Conservation (phyloP, 768 basidiomycete genomes). For the Fomitopsis pulvina region DNA sequence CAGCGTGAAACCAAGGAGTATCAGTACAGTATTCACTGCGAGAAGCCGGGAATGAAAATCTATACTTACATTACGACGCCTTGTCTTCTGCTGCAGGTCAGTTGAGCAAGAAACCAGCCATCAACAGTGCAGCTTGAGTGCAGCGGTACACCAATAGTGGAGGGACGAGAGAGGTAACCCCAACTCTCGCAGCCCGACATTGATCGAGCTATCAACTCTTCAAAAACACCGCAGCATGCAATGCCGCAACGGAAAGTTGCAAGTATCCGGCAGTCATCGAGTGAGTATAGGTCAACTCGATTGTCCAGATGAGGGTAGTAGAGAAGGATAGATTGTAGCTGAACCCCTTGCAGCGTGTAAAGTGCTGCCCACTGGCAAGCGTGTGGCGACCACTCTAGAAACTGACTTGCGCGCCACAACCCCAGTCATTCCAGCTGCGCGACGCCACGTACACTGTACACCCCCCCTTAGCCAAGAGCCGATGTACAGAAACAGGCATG, state of each 20-base stretch:
- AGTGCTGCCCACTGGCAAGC: neutral
- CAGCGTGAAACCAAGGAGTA: neutral
- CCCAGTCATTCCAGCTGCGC: too few species aligned
- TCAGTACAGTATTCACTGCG: constrained; percentile 2
- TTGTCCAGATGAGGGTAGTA: neutral
- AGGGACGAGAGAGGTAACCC: neutral
- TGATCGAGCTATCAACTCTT: too few species aligned
- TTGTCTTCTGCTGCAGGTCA: neutral
- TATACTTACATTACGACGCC: neutral
- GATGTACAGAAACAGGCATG: too few species aligned
- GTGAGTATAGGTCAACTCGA: neutral
- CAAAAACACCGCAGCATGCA: too few species aligned
- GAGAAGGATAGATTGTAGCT: neutral
- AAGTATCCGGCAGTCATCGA: neutral
- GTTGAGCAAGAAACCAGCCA: neutral
- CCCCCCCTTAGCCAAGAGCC: too few species aligned
- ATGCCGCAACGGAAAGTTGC: too few species aligned
- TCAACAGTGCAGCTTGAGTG: too few species aligned
- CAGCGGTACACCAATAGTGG: neutral
- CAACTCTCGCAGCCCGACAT: neutral
- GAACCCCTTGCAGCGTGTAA: neutral
- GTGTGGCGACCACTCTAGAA: neutral
- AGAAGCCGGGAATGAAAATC: constrained; percentile 5
- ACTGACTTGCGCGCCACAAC: too few species aligned
- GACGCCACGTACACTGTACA: too few species aligned